Evolutionary conservation across 768 basidiomycete species (phyloP).

Genomic region (Mycena haematopus): DNA sequence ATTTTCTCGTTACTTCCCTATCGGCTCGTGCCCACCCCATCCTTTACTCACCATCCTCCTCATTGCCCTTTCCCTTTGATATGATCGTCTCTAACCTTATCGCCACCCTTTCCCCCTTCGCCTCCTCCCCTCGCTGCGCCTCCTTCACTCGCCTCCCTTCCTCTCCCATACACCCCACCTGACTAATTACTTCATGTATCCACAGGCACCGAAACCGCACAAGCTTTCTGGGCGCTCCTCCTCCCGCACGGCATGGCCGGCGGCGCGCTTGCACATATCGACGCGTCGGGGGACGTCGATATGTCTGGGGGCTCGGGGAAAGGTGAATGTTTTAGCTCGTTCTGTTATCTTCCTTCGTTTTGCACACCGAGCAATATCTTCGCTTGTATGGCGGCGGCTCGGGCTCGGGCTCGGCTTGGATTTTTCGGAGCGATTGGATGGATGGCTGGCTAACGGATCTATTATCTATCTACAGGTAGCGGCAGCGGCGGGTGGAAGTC

Average conservation of each 20-base stretch:
- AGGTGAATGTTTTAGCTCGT: background rate
- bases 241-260: slow-evolving; percentile 73
- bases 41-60: background rate
- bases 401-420: too few species aligned
- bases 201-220: slow-evolving; percentile 71
- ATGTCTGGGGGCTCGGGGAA: slow-evolving; percentile 41
- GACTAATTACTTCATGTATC: background rate
- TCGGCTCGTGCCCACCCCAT: too few species aligned
- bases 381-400: too few species aligned
- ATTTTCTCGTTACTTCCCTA: too few species aligned
- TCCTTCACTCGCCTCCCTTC: background rate
- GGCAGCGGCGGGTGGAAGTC: slow-evolving; percentile 58
- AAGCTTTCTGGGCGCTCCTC: slow-evolving; percentile 80
- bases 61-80: background rate
- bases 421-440: too few species aligned
- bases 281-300: slow-evolving; percentile 53
- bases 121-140: too few species aligned
- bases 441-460: background rate
- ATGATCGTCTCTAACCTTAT: too few species aligned
- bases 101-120: background rate
- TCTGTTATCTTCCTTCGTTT: background rate
- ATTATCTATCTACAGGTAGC: too few species aligned
- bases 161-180: background rate
- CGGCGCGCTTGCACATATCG: slow-evolving; percentile 62
- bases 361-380: too few species aligned